Conservation (phyloP, 2,329 filamentous ascomycete species). For the Elsinoe fawcettii region DNA sequence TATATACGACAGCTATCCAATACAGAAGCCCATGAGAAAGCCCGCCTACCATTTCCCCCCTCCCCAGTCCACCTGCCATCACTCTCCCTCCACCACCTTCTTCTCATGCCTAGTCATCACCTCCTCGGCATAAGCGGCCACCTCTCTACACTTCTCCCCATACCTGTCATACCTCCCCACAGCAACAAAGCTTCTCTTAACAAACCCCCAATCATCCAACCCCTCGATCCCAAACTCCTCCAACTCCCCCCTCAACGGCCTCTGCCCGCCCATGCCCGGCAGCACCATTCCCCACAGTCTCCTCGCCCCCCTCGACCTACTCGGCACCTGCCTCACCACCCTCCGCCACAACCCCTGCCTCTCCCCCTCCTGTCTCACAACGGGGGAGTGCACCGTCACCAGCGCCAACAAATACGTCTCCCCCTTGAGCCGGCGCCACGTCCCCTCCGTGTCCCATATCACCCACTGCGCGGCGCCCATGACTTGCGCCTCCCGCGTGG, state of each 20-base stretch:
- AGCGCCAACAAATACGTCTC: neutral
- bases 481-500: neutral
- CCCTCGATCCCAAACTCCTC: neutral
- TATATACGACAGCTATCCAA: conserved; percentile 5
- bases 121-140: neutral
- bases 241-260: neutral
- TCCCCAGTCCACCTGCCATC: neutral
- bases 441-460: neutral
- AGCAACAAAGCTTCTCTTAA: neutral
- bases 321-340: neutral
- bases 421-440: neutral
- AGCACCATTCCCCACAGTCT: neutral
- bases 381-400: neutral
- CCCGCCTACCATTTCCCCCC: neutral
- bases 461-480: neutral
- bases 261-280: neutral
- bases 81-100: neutral
- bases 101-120: neutral
- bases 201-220: neutral
- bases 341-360: neutral
- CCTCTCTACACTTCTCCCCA: neutral
- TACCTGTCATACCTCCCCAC: neutral
- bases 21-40: neutral
- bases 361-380: neutral
- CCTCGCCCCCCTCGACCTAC: neutral